phyloP scores from a whole-genome alignment of 2,329 filamentous ascomycete genomes.

The Claviceps fusiformis region DNA sequence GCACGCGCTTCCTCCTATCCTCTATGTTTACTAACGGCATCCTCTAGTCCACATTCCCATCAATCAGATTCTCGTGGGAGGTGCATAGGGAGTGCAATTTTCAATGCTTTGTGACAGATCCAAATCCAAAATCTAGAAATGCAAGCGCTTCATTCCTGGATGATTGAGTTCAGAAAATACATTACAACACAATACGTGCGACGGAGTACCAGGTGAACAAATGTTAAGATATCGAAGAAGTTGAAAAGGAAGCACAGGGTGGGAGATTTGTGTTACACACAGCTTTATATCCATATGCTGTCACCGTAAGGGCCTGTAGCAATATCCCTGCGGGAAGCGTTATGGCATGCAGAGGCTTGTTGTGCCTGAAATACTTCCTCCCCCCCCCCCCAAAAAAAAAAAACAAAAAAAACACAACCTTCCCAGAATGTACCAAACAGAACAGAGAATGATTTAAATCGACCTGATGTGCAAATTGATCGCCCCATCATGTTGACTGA shows the following conservation, averaged over 20 bases:
- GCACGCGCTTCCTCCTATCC: not conserved
- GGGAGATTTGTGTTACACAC: not conserved
- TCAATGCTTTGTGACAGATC: not conserved
- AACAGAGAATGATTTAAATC: not conserved
- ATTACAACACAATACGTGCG: not conserved
- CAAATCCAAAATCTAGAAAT: not conserved
- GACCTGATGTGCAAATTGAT: not conserved
- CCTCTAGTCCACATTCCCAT: constrained; percentile 51
- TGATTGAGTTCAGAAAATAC: not conserved
- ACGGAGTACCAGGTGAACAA: not conserved
- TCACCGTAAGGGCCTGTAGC: not conserved
- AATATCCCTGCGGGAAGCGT: not conserved
- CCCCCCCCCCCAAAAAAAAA: not conserved
- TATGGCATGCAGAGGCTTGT: not conserved
- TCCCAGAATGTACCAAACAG: not conserved
- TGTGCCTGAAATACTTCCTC: not conserved
- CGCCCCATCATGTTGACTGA: not conserved
- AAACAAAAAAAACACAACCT: not conserved
- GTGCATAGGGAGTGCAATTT: constrained; percentile 35
- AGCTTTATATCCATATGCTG: not conserved
- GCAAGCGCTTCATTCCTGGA: not conserved
- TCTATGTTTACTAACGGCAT: not conserved
- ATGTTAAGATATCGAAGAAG: not conserved
- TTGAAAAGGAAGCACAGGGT: not conserved
- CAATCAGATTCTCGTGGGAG: constrained; percentile 56